Conservation (phyloP, 176 grass and related monocot genomes). For the Oryza officinalis region DNA sequence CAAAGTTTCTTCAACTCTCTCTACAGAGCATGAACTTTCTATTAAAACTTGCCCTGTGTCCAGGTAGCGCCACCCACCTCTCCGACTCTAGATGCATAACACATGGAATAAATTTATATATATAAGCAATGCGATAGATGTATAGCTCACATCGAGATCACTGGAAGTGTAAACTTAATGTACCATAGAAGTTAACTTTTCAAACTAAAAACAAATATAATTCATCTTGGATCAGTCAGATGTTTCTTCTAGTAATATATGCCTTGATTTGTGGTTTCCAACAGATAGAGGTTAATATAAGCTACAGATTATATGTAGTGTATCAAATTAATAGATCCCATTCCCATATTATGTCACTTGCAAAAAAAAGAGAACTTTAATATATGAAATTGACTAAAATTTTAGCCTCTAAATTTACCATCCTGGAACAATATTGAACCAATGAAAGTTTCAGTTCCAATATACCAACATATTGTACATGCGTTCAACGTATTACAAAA, state of each 20-base stretch:
- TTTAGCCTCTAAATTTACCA: constrained; percentile 10
- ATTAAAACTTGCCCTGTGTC: constrained; percentile 98
- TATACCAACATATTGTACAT: neutral
- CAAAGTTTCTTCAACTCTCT: constrained; percentile 91
- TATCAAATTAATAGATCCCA: neutral
- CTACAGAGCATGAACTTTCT: constrained; percentile 95
- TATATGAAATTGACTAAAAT: constrained; percentile 14
- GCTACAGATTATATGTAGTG: neutral
- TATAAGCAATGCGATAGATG: constrained; percentile 29
- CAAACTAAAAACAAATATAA: constrained; percentile 15
- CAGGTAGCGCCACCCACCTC: constrained; percentile 98
- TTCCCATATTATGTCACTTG: neutral
- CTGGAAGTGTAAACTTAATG: neutral
- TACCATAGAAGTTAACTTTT: constrained; percentile 4
- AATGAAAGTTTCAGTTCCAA: neutral
- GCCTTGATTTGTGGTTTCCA: neutral
- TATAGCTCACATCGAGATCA: constrained; percentile 33
- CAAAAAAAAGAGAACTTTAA: neutral
- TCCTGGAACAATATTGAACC: neutral
- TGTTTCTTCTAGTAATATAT: constrained; percentile 22
- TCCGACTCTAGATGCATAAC: constrained; percentile 68
- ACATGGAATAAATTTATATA: constrained; percentile 39
- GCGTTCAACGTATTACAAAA: neutral
- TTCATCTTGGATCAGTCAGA: constrained; percentile 26
- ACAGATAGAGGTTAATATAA: neutral